phyloP scores from a whole-genome alignment of 441 rosid genomes.

The Mallotus repandus region DNA sequence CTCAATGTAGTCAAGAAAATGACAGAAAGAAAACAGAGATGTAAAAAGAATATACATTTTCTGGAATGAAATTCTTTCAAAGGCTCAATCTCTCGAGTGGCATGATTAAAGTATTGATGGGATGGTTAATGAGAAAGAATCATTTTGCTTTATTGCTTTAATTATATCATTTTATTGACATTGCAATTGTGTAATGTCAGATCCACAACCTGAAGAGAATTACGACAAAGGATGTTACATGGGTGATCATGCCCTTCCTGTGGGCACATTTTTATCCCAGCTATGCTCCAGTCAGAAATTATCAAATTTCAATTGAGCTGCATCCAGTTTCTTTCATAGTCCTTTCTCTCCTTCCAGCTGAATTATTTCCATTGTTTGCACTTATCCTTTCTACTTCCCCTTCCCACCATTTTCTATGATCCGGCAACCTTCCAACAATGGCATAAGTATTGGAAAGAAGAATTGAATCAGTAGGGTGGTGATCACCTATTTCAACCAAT shows the following conservation, averaged over 20 bases:
- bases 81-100: background rate
- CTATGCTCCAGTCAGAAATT: background rate
- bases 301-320: constrained; percentile 47
- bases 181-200: background rate
- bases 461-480: constrained; percentile 51
- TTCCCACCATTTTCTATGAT: constrained; percentile 22
- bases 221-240: background rate
- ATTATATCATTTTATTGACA: background rate
- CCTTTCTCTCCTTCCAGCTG: constrained; percentile 18
- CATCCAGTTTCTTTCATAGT: constrained; percentile 44
- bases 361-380: constrained; percentile 5
- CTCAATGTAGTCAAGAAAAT: constrained; percentile 6
- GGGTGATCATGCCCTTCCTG: background rate
- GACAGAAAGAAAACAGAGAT: background rate
- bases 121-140: background rate
- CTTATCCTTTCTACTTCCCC: constrained; percentile 13
- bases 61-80: background rate
- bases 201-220: background rate
- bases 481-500: constrained; percentile 41
- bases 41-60: background rate
- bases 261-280: background rate
- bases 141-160: background rate
- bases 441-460: constrained; percentile 53
- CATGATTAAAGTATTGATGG: background rate
- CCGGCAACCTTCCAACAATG: constrained; percentile 45